phyloP scores from a whole-genome alignment of 495 filamentous ascomycete genomes.

The Trichoderma gamsii region DNA sequence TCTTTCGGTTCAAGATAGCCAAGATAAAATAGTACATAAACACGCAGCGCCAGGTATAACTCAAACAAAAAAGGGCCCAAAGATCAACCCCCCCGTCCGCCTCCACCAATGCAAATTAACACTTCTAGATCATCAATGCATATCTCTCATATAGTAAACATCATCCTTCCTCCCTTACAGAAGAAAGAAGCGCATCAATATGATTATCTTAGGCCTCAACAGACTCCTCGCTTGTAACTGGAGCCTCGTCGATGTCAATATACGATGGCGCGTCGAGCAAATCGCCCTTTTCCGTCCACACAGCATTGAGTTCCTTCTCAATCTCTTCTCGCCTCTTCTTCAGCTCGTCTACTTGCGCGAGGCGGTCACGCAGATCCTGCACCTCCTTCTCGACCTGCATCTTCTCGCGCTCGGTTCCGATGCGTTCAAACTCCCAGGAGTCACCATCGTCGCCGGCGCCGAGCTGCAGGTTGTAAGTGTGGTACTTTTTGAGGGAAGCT shows the following conservation, averaged over 20 bases:
- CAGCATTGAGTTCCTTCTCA: conserved; percentile 46
- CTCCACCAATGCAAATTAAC: neutral
- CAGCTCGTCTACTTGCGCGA: conserved; percentile 79
- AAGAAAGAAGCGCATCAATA: too few relatives aligned
- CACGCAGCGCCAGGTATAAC: neutral
- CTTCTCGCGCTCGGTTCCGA: conserved; percentile 89
- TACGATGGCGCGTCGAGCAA: conserved; percentile 32
- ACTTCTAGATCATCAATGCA: neutral
- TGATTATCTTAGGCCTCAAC: neutral
- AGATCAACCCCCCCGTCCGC: neutral
- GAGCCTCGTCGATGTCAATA: neutral
- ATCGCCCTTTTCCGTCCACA: conserved; percentile 48
- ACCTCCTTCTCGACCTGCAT: conserved; percentile 85
- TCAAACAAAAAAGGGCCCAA: neutral
- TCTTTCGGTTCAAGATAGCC: neutral
- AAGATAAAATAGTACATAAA: neutral
- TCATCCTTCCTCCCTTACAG: neutral
- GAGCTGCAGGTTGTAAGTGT: conserved; percentile 80
- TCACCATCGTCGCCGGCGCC: conserved; percentile 59
- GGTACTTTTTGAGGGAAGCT: conserved; percentile 88
- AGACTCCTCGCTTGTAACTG: neutral
- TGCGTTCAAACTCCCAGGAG: conserved; percentile 84
- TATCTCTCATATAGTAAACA: neutral
- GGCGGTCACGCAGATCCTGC: conserved; percentile 67
- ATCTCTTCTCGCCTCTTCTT: conserved; percentile 73